Base-by-base conservation (phyloP, 768 basidiomycete species). In the Phanerochaete carnosa region DNA sequence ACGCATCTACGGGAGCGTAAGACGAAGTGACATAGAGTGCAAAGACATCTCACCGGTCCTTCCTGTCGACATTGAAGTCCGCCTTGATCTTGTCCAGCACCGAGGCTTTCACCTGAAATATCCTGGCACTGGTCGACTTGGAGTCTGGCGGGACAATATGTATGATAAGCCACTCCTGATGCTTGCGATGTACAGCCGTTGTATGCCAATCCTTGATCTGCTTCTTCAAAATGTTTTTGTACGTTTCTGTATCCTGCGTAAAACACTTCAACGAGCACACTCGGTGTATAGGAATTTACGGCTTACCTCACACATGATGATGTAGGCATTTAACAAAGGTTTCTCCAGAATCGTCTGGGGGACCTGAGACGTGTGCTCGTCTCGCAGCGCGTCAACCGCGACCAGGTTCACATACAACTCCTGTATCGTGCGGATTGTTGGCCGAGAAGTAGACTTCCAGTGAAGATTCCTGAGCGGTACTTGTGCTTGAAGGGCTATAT, bases 181-280 rank as follows among this genome's bases (percentile, higher is more conserved):
- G 87, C 75, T 87, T 94, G 64, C 87, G 80, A 47, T 84, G 74
- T 26, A 79, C 74, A 37, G 94, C 76, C 1, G 80, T 71, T 2
- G 79, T 77, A 60, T 92, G 88, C 97, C 97, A 99, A 61, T 98
- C 94, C 66, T 92, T 91, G 64, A 98, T 90, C 71, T 96, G 92
- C 64, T 88, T 90, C 69, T 87, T 89, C 22, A 90, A 81, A 0
- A 83, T 80, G 26, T 79, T 80, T 67, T 87, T 88, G 78, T 99
- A 99, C 2, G 80, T 77, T 50, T 98, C 94, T 60, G 71, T 77
- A 70, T 86, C 84, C 84, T 85, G 64, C 13, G 54, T 46, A 13
- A n/a, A 15, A 22, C 50, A 45, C 39, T 61, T 55, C 52, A 52
- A 62, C 67, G 55, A 56, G 62, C 58, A 26, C 58, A 37, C 54